Evolutionary conservation across 495 filamentous ascomycete species (phyloP).

Genomic region (Bathelium albidoporum): DNA sequence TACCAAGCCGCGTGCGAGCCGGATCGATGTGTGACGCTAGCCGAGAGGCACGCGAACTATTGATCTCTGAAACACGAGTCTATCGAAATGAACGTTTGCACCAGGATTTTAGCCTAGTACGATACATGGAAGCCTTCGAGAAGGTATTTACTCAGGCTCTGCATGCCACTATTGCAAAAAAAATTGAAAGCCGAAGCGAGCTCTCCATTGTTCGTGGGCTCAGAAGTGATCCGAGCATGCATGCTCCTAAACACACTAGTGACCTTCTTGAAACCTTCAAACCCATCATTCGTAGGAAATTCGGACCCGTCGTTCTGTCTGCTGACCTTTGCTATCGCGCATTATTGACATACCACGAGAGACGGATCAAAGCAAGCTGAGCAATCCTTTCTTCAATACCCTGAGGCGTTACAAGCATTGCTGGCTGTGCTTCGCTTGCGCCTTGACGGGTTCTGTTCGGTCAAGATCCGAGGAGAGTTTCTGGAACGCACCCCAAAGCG

Average conservation of each 20-base stretch:
- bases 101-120: neutral
- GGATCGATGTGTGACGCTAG: neutral
- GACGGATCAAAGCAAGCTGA: too few species aligned
- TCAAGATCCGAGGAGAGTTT: neutral
- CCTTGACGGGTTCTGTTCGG: neutral
- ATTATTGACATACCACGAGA: too few species aligned
- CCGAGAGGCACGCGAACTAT: neutral
- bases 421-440: too few species aligned
- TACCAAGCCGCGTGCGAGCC: neutral
- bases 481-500: neutral
- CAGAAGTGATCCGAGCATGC: neutral
- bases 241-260: neutral
- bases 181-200: too few species aligned
- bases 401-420: too few species aligned
- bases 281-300: too few species aligned
- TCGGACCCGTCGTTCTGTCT: too few species aligned
- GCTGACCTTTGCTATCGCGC: too few species aligned
- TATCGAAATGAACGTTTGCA: neutral
- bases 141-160: neutral
- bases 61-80: neutral
- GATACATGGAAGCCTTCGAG: neutral
- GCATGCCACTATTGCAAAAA: too few species aligned
- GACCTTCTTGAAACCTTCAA: too few species aligned
- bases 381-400: too few species aligned
- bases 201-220: too few species aligned